A percentile compares a stretch with the other conserved stretches of the same genome.
Conservation (phyloP, 2,329 filamentous ascomycete genomes). For the Aureobasidium subglaciale region DNA sequence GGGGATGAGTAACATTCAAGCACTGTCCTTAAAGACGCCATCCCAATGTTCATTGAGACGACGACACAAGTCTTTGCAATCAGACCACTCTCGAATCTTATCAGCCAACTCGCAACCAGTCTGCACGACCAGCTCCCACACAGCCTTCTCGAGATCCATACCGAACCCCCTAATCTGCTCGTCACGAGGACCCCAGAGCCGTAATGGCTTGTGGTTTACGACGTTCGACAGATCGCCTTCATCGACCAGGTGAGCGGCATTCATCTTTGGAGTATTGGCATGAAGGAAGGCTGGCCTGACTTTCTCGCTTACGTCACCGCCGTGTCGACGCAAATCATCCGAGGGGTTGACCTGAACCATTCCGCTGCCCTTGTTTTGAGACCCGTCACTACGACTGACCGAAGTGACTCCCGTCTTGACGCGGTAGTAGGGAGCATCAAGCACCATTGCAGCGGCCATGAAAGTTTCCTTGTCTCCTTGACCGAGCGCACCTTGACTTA, state of each 20-base stretch:
- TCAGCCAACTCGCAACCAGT: slow-evolving; percentile 20
- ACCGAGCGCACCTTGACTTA: slow-evolving; percentile 41
- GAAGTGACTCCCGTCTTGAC: slow-evolving; percentile 25
- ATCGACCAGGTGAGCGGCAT: slow-evolving; percentile 25
- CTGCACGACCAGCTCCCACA: slow-evolving; percentile 22
- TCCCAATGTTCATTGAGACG: slow-evolving; percentile 17
- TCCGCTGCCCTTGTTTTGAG: slow-evolving; percentile 15
- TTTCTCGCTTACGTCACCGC: not conserved
- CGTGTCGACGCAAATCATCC: slow-evolving; percentile 6
- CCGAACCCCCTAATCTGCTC: slow-evolving; percentile 21
- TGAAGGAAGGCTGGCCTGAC: slow-evolving; percentile 23
- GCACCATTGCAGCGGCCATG: slow-evolving; percentile 36
- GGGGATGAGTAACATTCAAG: not conserved
- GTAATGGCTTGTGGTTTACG: slow-evolving; percentile 17
- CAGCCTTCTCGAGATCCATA: slow-evolving; percentile 21
- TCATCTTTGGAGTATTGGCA: slow-evolving; percentile 27
- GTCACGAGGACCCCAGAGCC: slow-evolving; percentile 22
- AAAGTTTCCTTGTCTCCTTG: slow-evolving; percentile 49
- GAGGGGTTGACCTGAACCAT: slow-evolving; percentile 18
- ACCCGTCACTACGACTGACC: slow-evolving; percentile 8
- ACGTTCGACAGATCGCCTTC: slow-evolving; percentile 20
- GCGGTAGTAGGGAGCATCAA: slow-evolving; percentile 35
- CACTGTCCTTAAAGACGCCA: not conserved
- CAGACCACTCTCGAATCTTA: slow-evolving; percentile 19
- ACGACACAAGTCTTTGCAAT: slow-evolving; percentile 15